Base-by-base conservation (phyloP, 1,139 yeast genomes). In the Hansenula sp. region DNA sequence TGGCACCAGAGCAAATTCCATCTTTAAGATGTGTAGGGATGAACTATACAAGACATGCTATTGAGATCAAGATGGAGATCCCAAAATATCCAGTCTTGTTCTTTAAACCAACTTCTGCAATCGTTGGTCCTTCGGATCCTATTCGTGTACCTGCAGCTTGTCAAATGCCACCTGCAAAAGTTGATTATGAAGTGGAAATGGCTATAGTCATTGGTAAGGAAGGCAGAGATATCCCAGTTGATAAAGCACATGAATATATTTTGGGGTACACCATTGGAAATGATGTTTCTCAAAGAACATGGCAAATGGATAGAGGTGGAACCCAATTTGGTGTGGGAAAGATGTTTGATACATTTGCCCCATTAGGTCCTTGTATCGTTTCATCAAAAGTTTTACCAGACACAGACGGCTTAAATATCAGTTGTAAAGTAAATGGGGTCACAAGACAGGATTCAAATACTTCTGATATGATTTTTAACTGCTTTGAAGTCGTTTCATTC, bases 201-300 rank as follows among this genome's bases (percentile, higher is more conserved):
- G 75, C 72, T 15, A 68, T 71, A 28, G 72, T 75, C 5, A 74
- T 75, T 44, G 79, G 79, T 15, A 70, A 67, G 52, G 52, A 62
- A 12, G 72, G 75, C 37, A 60, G 59, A 41, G 65, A 72, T 47
- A 74, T 76, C 30, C 42, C 65, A 16, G 62, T 58, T 13, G 65
- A 58, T 28, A 62, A 71, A 17, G 80, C 79, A 4, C 57, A 68
- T 39, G 60, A 66, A 40, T 67, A 74, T 47, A 72, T 76, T 10
- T 58, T 73, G 32, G 80, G 80, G 3, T 75, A 72, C 52, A 57
- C 75, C 8, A 68, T 67, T 25, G 79, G 79, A 10, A 73, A 76
- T 55, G 80, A 75, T 52, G 73, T 75, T 31, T 70, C 76, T 12
- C 76, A 73, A 48, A 61, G 80, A 41, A 66, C 64, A 21, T 73